These are phyloP conservation scores for Ophiocordyceps robertsii DNA, from an alignment of 2,329 filamentous ascomycete species.

Conservation along the genomic window DNA sequence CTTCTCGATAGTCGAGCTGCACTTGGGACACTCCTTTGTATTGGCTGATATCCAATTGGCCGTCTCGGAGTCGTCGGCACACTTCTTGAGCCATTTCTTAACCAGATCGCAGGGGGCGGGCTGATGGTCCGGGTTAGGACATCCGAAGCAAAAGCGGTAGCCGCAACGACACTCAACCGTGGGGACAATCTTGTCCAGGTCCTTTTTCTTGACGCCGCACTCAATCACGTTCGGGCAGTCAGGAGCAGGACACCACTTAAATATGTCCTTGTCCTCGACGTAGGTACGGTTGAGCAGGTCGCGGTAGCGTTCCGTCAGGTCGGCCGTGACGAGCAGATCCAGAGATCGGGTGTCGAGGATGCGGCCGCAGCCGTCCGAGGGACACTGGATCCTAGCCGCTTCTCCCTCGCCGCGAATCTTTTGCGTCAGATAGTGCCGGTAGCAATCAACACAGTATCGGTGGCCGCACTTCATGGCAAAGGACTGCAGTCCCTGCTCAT, in stretches of 20 bases:
- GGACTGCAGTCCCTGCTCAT: constrained; percentile 60
- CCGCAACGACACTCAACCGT: constrained; percentile 79
- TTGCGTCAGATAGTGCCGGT: constrained; percentile 76
- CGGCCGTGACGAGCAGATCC: constrained; percentile 54
- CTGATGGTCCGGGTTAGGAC: constrained; percentile 78
- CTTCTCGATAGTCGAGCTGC: constrained; percentile 95
- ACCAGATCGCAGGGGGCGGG: constrained; percentile 84
- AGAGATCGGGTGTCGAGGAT: constrained; percentile 87
- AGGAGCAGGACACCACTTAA: constrained; percentile 98
- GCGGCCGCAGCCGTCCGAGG: constrained; percentile 71
- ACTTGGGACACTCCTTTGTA: constrained; percentile 95
- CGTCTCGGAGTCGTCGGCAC: constrained; percentile 94
- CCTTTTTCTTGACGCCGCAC: constrained; percentile 76
- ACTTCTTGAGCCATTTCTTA: constrained; percentile 95
- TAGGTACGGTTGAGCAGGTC: constrained; percentile 85
- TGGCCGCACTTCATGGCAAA: constrained; percentile 95
- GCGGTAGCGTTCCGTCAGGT: constrained; percentile 55
- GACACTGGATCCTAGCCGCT: constrained; percentile 87
- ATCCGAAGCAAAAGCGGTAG: constrained; percentile 90
- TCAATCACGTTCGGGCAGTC: constrained; percentile 91
- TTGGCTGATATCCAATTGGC: constrained; percentile 99
- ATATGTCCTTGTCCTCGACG: constrained; percentile 87
- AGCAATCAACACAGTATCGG: constrained; percentile 86
- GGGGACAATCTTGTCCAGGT: constrained; percentile 72
- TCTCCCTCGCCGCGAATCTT: constrained; percentile 96